Evolutionary conservation across 306 rosid species (phyloP).

Genomic region (Calophaca sinica): DNA sequence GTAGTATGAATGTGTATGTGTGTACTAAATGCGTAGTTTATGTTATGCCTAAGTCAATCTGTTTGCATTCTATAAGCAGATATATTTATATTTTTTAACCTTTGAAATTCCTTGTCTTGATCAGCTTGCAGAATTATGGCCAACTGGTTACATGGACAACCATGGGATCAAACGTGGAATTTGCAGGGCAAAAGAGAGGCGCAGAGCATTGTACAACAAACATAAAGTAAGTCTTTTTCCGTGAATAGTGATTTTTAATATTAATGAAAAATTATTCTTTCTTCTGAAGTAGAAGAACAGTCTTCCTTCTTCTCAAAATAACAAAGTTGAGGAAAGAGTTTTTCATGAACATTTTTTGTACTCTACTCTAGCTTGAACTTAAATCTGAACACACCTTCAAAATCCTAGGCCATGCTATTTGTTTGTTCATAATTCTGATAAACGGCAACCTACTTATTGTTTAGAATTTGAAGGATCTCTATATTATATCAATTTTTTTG

Average conservation of each 20-base stretch:
- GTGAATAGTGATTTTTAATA: constrained; percentile 34
- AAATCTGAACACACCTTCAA: too few relatives aligned
- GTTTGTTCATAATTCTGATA: too few relatives aligned
- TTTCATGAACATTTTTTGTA: too few relatives aligned
- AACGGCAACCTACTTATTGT: too few relatives aligned
- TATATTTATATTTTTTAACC: constrained; percentile 21
- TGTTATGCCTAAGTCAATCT: constrained; percentile 17
- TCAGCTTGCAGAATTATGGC: constrained; percentile 97
- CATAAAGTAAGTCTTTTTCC: constrained; percentile 64
- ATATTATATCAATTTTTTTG: too few relatives aligned
- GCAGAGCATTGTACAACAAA: constrained; percentile 63
- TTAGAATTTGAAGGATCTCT: too few relatives aligned
- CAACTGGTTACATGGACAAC: constrained; percentile 94
- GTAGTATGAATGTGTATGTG: not conserved
- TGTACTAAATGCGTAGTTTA: constrained; percentile 9
- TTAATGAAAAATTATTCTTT: constrained; percentile 18
- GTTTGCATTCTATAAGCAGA: constrained; percentile 25
- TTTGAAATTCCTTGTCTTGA: constrained; percentile 38
- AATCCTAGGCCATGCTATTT: too few relatives aligned
- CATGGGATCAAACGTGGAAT: constrained; percentile 96
- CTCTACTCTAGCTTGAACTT: too few relatives aligned
- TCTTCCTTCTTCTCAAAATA: not conserved
- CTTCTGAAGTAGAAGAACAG: not conserved
- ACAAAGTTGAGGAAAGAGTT: too few relatives aligned
- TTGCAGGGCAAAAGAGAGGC: constrained; percentile 92